Evolutionary conservation across 352 stramenopile genomes (phyloP), one percentile per base, ranked within the genome.

Genomic region (Phytopythium sindhum): DNA sequence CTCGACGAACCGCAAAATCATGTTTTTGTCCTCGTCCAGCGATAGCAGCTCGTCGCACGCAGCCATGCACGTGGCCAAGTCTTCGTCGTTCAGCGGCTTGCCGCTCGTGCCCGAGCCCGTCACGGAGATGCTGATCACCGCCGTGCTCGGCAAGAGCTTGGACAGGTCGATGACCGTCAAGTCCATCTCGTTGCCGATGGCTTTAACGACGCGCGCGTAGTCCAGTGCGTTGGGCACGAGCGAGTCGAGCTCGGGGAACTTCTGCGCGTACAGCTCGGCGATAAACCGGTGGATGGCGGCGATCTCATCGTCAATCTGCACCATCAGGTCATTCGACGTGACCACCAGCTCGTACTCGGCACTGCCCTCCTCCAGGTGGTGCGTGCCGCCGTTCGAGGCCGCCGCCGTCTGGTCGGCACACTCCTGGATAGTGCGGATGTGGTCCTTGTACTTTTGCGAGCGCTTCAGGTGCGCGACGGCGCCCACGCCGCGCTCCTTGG

Each of bases 161-260:
- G 94, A 90, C 33, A 99, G 68, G 47, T 95, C 77, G 31, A 67
- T 60, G 19, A 98, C 82, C 14, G 93, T 98, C 69, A 98, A 75
- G 68, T 98, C 94, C 73, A 88, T 98, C 70, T 98, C 93, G 71
- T 98, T 98, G 28, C 80, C 79, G 54, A 98, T 98, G 2, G 73
- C 69, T 60, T 94, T 69, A 8, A 98, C 92, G n/a, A 98, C 95
- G 42, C 85, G 86, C 37, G 90, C 90, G 66, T 98, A 99, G 70
- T 98, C 93, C 26, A 97, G 67, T 11, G 84, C 78, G 51, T 97
- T 96, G 9, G 93, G 86, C 26, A 99, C 78, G 15, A 99, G 75
- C 45, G 96, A 93, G 70, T 98, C 93, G 24, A 99, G 79, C 65
- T 98, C 95, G 0, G 96, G 93, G 70, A 99, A 98, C 72, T 98